Evolutionary conservation across 371 early-diverging fungal species (phyloP).

Genomic region (Encephalitozoon intestinalis): DNA sequence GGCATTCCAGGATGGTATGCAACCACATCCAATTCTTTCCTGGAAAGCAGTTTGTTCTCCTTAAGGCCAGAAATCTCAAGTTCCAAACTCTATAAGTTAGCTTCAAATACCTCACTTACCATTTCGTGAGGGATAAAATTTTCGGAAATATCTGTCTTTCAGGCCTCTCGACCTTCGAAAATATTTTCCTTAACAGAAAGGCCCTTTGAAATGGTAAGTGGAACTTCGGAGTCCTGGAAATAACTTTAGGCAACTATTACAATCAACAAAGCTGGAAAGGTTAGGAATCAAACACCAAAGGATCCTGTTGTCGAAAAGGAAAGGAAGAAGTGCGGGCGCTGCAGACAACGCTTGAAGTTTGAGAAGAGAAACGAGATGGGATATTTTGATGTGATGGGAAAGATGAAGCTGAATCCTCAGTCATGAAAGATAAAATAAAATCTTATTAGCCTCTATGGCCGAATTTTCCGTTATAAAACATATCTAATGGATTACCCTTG

Average conservation of each 20-base stretch:
- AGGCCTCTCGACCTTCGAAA: not conserved
- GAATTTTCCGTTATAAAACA: not conserved
- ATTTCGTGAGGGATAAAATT: slow-evolving; percentile 11
- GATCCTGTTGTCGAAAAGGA: slow-evolving; percentile 92
- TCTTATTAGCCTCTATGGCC: not conserved
- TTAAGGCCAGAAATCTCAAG: slow-evolving; percentile 1
- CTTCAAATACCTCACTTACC: not conserved
- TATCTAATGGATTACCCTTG: not conserved
- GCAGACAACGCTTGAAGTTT: slow-evolving; percentile 90
- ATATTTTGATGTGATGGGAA: slow-evolving; percentile 58
- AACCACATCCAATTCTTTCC: slow-evolving; percentile 55
- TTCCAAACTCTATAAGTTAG: slow-evolving; percentile 15
- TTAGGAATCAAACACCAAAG: slow-evolving; percentile 96
- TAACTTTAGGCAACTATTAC: slow-evolving; percentile 23
- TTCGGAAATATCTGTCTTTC: not conserved
- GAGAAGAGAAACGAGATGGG: slow-evolving; percentile 76
- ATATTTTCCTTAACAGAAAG: not conserved
- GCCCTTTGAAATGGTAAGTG: slow-evolving; percentile 18
- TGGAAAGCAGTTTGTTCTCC: slow-evolving; percentile 45
- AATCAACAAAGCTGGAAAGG: slow-evolving; percentile 81
- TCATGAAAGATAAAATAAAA: slow-evolving; percentile 15
- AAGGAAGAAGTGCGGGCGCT: slow-evolving; percentile 75
- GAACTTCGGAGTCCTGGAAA: not conserved
- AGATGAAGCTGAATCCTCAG: slow-evolving; percentile 59
- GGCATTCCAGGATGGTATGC: slow-evolving; percentile 46